Base-by-base conservation (phyloP, 2,329 filamentous ascomycete species). In the Arthrinium phaeospermum region DNA sequence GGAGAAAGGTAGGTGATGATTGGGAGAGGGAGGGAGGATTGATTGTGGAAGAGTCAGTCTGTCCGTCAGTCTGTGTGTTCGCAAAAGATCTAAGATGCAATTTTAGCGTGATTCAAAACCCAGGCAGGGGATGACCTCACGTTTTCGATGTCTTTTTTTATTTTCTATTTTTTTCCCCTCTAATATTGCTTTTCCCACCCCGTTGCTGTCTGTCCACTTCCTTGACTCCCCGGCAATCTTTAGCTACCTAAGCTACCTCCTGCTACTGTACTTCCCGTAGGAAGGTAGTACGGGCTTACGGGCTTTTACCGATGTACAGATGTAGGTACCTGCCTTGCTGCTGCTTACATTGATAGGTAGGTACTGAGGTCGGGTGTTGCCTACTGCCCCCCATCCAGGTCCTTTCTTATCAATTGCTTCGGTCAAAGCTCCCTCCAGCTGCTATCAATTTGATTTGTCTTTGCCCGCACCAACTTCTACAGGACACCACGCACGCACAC, bases 41-140 rank as follows among this genome's bases (percentile, higher is more conserved):
- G 53, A 37, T 37, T 37, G 30, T 41, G 57, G 34, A 34, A 41
- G 57, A 22, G 51, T 57, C 14, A 34, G 27, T 57, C 51, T 57
- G 57, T 64, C 30, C 34, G 53, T 37, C 53, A 4, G 57, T 64
- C 57, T 64, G 57, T 64, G 57, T 64, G 57, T 64, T 64, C 57
- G 57, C 57, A 64, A 64, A 64, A 64, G 57, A 64, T 64, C 57
- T 64, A 64, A 64, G 57, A 64, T 64, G 57, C 34, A 64, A 64
- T 64, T 64, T 64, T 64, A 64, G 57, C 57, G 57, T 64, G 57
- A 64, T 64, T 64, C 57, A 64, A 64, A 64, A 64, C 57, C 53
- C 67, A 46, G 67, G 41, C 37, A 46, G 67, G 41, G 67, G 67
- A 49, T 69, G 67, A 69, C 57, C 57, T 64, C 57, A 64, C 57